Evolutionary conservation across 1,284 basidiomycete species (phyloP).

Genomic region (Fereydounia khargensis): DNA sequence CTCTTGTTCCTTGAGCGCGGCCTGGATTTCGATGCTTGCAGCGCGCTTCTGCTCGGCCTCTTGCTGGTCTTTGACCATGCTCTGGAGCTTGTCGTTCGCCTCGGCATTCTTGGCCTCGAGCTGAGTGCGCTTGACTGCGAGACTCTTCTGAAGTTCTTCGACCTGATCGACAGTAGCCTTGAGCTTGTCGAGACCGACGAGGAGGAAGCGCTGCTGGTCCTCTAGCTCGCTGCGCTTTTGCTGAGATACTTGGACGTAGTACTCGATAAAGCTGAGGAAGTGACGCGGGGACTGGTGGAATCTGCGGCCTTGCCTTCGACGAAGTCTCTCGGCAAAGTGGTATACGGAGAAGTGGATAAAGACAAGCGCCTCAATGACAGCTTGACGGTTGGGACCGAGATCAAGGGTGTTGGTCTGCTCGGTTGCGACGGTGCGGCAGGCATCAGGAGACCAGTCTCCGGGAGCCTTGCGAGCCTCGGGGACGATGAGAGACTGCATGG

Average conservation of each 20-base stretch:
- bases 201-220: constrained; percentile 96
- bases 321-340: constrained; percentile 81
- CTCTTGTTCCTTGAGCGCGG: constrained; percentile 86
- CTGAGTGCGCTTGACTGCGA: constrained; percentile 89
- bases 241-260: constrained; percentile 91
- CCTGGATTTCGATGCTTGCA: constrained; percentile 92
- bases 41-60: constrained; percentile 97
- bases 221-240: constrained; percentile 98
- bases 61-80: constrained; percentile 98
- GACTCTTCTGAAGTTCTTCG: constrained; percentile 81
- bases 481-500: constrained; percentile 31
- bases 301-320: constrained; percentile 85
- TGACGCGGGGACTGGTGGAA: constrained; percentile 98
- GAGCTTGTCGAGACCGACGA: constrained; percentile 96
- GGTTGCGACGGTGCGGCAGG: constrained; percentile 52
- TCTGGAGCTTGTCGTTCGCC: constrained; percentile 93
- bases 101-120: constrained; percentile 88
- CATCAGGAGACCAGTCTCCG: constrained; percentile 56
- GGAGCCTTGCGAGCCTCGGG: constrained; percentile 39
- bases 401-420: constrained; percentile 52
- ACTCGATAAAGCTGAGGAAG: constrained; percentile 97
- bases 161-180: constrained; percentile 81
- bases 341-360: constrained; percentile 88
- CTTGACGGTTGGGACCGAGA: constrained; percentile 42
- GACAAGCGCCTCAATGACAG: constrained; percentile 86